Percentiles rank a stretch among this genome's conserved stretches.
Evolutionary conservation across 176 grass and related monocot species (phyloP).

Genomic region (Musa troglodytarum): DNA sequence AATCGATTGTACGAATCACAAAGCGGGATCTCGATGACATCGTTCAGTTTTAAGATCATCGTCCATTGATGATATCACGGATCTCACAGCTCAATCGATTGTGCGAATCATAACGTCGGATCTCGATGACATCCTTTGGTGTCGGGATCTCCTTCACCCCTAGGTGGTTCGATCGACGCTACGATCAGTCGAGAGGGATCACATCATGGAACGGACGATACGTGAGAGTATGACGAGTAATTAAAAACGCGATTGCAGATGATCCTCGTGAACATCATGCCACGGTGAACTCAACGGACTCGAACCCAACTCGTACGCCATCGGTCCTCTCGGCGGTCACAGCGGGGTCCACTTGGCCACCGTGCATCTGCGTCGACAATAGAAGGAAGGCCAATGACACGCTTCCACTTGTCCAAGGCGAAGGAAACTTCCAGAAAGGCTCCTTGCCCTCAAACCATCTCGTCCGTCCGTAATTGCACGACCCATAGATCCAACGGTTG

Average conservation of each 20-base stretch:
- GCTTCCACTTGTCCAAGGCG: background rate
- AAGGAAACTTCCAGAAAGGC: background rate
- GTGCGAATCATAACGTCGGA: no score
- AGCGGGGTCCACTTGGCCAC: background rate
- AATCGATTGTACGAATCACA: background rate
- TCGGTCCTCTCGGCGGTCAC: background rate
- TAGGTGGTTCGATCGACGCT: no score
- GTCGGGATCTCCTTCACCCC: no score
- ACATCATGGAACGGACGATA: no score
- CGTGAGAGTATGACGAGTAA: background rate
- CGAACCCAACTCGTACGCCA: no score
- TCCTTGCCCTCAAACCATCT: no score
- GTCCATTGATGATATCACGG: no score
- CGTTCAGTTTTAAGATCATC: no score
- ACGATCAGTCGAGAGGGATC: no score
- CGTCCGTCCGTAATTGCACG: background rate
- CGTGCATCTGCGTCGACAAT: background rate
- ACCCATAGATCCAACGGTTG: background rate
- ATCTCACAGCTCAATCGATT: no score
- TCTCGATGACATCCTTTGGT: no score
- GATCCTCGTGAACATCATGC: background rate
- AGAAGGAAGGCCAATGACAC: background rate
- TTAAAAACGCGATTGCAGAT: background rate
- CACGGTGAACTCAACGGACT: background rate
- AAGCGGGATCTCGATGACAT: background rate